Base-by-base conservation (phyloP, 1,284 basidiomycete species). In the Cryptococcus wingfieldii region DNA sequence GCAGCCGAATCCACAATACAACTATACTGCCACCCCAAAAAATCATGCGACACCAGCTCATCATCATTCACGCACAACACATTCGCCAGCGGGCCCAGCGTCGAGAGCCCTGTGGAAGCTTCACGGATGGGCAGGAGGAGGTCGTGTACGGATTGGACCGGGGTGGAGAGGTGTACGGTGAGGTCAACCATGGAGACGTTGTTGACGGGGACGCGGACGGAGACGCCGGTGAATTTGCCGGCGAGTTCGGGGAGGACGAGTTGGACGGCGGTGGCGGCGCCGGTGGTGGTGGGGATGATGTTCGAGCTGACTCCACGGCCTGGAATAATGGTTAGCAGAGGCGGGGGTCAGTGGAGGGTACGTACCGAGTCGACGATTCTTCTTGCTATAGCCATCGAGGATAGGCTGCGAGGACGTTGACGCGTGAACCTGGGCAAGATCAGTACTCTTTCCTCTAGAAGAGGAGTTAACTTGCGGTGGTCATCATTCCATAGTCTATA, bases 151-250 rank as follows among this genome's bases (percentile, higher is more conserved):
- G 63, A 62, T 7, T 59, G 52, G 34, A 74, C 74, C 10, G 76
- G 72, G 4, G 59, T 62, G 6, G 54, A 52, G 38, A 78, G 68
- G n/a, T 62, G 66, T 37, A 79, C 76, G 13, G 77, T 78, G 23
- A 79, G 66, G 64, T 79, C 76, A 51, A 79, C 77, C 27, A 78
- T 70, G 39, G 72, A 75, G 45, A 78, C 77, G 61, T 79, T 79
- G 57, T 71, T 76, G 31, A 76, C 74, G 7, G 77, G 77, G 0
- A 79, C 77, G 28, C 77, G 73, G 44, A 79, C 69, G 10, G 72
- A 75, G 50, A 79, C 75, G 50, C 76, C 75, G 54, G 73, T 72
- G 64, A 79, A 77, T 56, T 75, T 77, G 42, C 77, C 77, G 0
- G 71, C 74, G 8, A 79, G 70, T 53, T 77, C 74, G 16, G 77